Evolutionary conservation across 352 stramenopile species (phyloP).

Genomic region (Pythium biforme): DNA sequence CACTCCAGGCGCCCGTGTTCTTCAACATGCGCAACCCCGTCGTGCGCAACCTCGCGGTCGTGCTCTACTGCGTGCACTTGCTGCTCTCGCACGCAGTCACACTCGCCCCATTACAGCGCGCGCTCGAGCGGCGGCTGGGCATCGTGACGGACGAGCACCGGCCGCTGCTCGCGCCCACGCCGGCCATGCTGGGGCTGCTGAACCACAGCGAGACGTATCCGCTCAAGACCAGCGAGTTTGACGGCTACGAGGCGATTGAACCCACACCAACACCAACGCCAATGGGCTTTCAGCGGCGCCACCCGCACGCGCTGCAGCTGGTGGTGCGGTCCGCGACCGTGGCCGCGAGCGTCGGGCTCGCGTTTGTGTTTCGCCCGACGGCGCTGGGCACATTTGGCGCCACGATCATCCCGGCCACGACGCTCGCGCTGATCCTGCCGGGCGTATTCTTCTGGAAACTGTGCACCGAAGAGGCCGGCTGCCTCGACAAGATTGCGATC

Average conservation of each 20-base stretch:
- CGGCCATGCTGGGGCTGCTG: conserved; percentile 13
- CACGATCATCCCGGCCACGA: conserved; percentile 60
- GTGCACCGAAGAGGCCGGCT: conserved; percentile 57
- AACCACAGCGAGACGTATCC: conserved; percentile 3
- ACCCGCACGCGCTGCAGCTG: conserved; percentile 33
- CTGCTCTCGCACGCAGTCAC: conserved; percentile 71
- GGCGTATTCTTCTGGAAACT: conserved; percentile 69
- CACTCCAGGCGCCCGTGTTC: conserved; percentile 71
- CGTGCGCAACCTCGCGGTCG: conserved; percentile 68
- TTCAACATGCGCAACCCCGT: conserved; percentile 82
- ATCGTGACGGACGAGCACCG: conserved; percentile 18
- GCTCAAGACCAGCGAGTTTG: conserved; percentile 12
- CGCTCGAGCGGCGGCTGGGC: conserved; percentile 57
- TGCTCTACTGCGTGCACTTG: conserved; percentile 75
- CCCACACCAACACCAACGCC: not conserved
- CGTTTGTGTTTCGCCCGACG: conserved; percentile 52
- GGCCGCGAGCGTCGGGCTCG: conserved; percentile 45
- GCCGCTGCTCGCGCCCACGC: not conserved
- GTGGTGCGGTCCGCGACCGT: conserved; percentile 53
- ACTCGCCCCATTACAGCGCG: conserved; percentile 64
- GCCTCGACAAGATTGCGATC: conserved; percentile 41
- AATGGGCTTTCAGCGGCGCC: conserved; percentile 3
- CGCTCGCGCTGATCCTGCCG: conserved; percentile 62
- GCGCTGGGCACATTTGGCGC: conserved; percentile 61
- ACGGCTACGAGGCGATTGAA: conserved; percentile 27